Evolutionary conservation across 208 protist genomes (phyloP), one percentile per base, ranked within the genome.

Genomic region (Leishmania guyanensis): DNA sequence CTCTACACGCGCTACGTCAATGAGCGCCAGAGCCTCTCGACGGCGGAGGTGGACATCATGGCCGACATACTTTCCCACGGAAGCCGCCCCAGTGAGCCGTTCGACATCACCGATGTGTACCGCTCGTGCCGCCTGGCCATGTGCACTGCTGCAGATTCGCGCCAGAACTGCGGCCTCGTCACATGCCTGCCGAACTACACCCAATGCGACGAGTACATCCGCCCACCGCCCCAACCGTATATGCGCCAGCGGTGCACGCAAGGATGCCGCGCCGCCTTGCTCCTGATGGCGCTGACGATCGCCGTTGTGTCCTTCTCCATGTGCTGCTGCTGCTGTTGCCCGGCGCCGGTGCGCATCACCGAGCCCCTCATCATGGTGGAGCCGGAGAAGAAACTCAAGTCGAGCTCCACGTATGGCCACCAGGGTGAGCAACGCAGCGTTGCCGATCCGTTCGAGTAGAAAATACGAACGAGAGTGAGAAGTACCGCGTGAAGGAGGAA

Each of bases 151-250:
- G 88, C 87, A 2, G 72, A 43, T 26, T 85, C 86, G 14, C 88
- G 90, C 62, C 43, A 88, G 54, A 90, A 88, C 85, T 94, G 90
- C 75, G 90, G 90, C 51, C 88, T 94, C 33, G 29, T 89, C 43
- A 94, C 90, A 1, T 94, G 90, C 78, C 65, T 89, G 60, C 88
- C 88, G 9, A 90, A 92, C 85, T 88, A 89, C 84, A 92, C 86
- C 58, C 86, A 94, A 82, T 94, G 90, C 86, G 80, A 86, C 81
- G 85, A 91, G 84, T 94, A 84, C 81, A 90, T 94, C 54, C 70
- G 56, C 10, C 88, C 90, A 10, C 88, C 90, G 10, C 88, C 88
- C 54, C 78, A 89, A 75, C 87, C 90, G 22, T 79, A 88, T 77
- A 77, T 75, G 0, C 84, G 90, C 56, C 83, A 90, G 64, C 78